Conservation (phyloP, 305 asterid genomes). For the Fraxinus albicans region DNA sequence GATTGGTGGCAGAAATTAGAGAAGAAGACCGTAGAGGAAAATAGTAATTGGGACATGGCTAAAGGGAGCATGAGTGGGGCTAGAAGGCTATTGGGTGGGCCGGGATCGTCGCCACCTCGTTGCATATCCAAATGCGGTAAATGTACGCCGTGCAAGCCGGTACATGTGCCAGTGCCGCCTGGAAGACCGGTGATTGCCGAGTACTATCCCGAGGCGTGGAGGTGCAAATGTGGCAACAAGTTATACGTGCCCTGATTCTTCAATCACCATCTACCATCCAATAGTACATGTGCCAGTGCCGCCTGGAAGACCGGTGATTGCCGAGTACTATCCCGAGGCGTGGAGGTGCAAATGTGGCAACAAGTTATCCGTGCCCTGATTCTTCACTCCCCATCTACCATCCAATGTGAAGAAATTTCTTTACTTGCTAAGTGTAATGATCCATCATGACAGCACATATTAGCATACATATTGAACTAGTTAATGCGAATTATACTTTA, state of each 20-base stretch:
- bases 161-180: conserved; percentile 68
- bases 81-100: conserved; percentile 50
- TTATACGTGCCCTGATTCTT: conserved; percentile 57
- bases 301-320: conserved; percentile 56
- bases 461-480: background rate
- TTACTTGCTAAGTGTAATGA: background rate
- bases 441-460: background rate
- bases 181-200: conserved; percentile 57
- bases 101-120: conserved; percentile 67
- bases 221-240: conserved; percentile 77
- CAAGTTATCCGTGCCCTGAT: conserved; percentile 63
- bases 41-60: too few species aligned
- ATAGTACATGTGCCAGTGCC: conserved; percentile 66
- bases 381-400: background rate
- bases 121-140: conserved; percentile 56
- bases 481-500: background rate
- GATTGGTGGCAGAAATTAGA: too few species aligned
- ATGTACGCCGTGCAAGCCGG: conserved; percentile 65
- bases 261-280: background rate
- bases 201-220: conserved; percentile 89
- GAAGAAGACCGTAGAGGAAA: background rate
- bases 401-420: background rate
- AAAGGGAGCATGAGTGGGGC: background rate
- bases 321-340: conserved; percentile 81
- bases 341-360: conserved; percentile 87